These are phyloP conservation scores for Anthracocystis setariae DNA, from an alignment of 1,284 basidiomycete species.

Conservation along the genomic window DNA sequence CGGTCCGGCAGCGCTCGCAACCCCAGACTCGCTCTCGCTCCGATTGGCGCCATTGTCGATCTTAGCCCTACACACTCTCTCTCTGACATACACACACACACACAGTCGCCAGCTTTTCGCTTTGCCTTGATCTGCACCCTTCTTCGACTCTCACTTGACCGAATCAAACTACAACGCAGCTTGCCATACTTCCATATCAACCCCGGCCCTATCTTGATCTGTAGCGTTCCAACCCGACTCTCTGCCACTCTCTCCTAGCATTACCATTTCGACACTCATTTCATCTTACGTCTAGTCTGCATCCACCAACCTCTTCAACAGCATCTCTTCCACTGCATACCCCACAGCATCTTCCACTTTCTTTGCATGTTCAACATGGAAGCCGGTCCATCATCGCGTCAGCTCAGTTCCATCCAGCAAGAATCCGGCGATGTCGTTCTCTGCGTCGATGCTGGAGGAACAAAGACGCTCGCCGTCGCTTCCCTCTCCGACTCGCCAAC, in stretches of 20 bases:
- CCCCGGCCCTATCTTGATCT: no score
- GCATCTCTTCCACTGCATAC: neutral
- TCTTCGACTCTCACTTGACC: no score
- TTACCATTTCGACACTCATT: neutral
- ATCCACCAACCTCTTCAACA: neutral
- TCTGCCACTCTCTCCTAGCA: neutral
- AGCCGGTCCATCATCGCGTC: constrained; percentile 19
- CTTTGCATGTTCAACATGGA: constrained; percentile 13
- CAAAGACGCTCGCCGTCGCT: constrained; percentile 48
- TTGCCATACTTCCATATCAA: no score
- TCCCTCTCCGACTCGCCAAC: constrained; percentile 22
- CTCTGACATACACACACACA: no score
- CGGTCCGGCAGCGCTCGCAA: neutral
- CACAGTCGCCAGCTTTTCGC: no score
- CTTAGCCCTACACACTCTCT: neutral
- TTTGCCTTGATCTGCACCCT: no score
- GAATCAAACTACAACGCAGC: no score
- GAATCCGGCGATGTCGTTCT: constrained; percentile 33
- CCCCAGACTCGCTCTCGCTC: neutral
- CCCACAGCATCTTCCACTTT: neutral
- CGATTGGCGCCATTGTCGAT: neutral
- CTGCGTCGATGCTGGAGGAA: constrained; percentile 50
- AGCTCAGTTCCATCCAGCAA: constrained; percentile 1
- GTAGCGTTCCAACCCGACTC: neutral
- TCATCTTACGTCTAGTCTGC: no score